Conservation (phyloP, 495 filamentous ascomycete genomes). For the Cercophora newfieldiana region DNA sequence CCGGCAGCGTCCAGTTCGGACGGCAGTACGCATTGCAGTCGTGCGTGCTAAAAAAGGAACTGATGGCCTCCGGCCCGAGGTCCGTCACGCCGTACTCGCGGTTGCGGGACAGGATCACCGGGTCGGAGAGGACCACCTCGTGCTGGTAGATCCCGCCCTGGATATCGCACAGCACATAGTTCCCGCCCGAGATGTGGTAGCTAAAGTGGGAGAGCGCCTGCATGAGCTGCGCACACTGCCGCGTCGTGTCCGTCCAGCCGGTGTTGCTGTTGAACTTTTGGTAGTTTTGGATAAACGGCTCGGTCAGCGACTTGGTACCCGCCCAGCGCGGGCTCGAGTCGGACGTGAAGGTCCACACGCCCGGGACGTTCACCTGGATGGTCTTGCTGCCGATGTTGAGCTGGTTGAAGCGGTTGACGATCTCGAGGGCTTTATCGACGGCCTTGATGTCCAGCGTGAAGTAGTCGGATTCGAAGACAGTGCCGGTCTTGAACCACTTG, state of each 20-base stretch:
- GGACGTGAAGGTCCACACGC: conserved; percentile 26
- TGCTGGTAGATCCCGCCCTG: conserved; percentile 39
- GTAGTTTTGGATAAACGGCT: conserved; percentile 43
- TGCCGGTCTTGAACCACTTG: conserved; percentile 41
- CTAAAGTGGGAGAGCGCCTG: conserved; percentile 47
- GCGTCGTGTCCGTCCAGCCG: conserved; percentile 33
- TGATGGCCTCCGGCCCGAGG: conserved; percentile 36
- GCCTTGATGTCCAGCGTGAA: conserved; percentile 40
- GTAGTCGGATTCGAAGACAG: conserved; percentile 30
- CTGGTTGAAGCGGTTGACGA: conserved; percentile 39
- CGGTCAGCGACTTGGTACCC: conserved; percentile 22
- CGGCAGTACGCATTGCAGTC: not conserved
- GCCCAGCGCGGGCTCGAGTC: conserved; percentile 5
- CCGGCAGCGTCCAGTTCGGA: not conserved
- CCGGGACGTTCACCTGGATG: conserved; percentile 38
- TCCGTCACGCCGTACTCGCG: conserved; percentile 40
- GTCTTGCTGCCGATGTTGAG: conserved; percentile 27
- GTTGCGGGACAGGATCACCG: conserved; percentile 35
- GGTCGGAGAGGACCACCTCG: conserved; percentile 37
- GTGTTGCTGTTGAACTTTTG: conserved; percentile 47
- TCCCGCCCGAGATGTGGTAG: conserved; percentile 39
- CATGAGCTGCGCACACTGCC: conserved; percentile 35
- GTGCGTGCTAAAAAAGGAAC: conserved; percentile 39
- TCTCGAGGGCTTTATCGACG: conserved; percentile 34
- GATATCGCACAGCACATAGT: conserved; percentile 41